Evolutionary conservation across 2,329 filamentous ascomycete genomes (phyloP).

Genomic region (Arthroderma sp.): DNA sequence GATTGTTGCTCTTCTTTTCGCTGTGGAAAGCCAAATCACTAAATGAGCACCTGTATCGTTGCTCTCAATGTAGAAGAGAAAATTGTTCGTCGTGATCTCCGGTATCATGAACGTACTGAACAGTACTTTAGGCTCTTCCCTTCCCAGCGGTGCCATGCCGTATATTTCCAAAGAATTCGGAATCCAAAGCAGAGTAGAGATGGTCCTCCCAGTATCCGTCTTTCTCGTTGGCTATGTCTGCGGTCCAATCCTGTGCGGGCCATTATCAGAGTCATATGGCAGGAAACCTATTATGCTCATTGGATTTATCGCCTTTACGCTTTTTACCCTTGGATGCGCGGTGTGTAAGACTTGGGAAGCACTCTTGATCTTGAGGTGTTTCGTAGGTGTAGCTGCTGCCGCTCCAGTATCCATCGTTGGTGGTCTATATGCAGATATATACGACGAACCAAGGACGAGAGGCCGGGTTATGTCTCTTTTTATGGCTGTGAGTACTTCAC

Average conservation of each 20-base stretch:
- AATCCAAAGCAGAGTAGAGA: constrained; percentile 19
- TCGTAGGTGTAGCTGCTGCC: constrained; percentile 32
- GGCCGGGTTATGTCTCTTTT: constrained; percentile 31
- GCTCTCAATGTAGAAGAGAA: constrained; percentile 15
- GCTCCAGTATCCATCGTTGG: constrained; percentile 33
- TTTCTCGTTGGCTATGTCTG: constrained; percentile 30
- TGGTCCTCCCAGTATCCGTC: constrained; percentile 28
- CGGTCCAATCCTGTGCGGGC: constrained; percentile 32
- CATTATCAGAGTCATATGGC: constrained; percentile 32
- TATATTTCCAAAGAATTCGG: constrained; percentile 25
- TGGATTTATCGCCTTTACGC: constrained; percentile 35
- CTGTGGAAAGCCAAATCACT: neutral
- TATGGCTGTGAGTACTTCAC: constrained; percentile 23
- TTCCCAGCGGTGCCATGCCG: constrained; percentile 26
- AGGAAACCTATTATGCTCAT: constrained; percentile 33
- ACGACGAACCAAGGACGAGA: constrained; percentile 30
- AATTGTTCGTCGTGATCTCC: constrained; percentile 22
- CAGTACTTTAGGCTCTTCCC: constrained; percentile 28
- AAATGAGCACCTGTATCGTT: too few relatives aligned
- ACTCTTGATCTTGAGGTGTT: constrained; percentile 32
- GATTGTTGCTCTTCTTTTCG: neutral
- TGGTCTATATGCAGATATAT: constrained; percentile 36
- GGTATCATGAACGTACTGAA: constrained; percentile 25
- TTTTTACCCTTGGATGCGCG: constrained; percentile 33
- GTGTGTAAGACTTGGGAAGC: constrained; percentile 29